These are phyloP conservation scores for Diplodia sapinea DNA, from an alignment of 2,329 filamentous ascomycete genomes.

Conservation along the genomic window DNA sequence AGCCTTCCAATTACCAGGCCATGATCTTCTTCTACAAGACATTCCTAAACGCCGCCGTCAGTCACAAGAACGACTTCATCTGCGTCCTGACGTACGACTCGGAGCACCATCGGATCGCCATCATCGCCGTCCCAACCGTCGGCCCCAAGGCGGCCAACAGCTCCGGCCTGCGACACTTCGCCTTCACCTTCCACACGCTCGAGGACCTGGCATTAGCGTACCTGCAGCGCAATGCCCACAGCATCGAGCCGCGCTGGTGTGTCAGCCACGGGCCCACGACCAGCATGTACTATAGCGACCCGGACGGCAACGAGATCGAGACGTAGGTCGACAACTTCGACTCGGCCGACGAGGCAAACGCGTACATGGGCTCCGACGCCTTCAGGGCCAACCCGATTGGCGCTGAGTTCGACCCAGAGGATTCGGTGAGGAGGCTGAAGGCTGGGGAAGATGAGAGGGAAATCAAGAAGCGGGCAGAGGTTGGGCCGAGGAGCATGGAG, in stretches of 20 bases:
- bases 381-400: conserved; percentile 55
- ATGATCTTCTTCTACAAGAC: conserved; percentile 49
- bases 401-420: conserved; percentile 54
- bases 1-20: conserved; percentile 35
- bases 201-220: conserved; percentile 48
- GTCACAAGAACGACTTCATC: conserved; percentile 36
- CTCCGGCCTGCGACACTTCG: conserved; percentile 51
- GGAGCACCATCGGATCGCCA: conserved; percentile 57
- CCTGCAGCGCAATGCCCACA: conserved; percentile 43
- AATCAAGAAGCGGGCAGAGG: conserved; percentile 33
- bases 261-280: conserved; percentile 58
- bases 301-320: conserved; percentile 57
- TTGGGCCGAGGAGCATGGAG: conserved; percentile 22
- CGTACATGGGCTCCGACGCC: conserved; percentile 48
- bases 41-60: conserved; percentile 46
- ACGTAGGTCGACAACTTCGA: conserved; percentile 43
- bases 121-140: conserved; percentile 41
- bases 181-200: conserved; percentile 50
- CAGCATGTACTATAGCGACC: conserved; percentile 57
- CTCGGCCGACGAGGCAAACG: conserved; percentile 44
- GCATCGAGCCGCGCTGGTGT: conserved; percentile 52
- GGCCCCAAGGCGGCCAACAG: conserved; percentile 35
- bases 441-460: conserved; percentile 37
- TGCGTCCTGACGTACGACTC: conserved; percentile 54
- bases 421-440: conserved; percentile 43